Conservation (phyloP, 1,284 basidiomycete genomes). For the Leccinum ponderosum region DNA sequence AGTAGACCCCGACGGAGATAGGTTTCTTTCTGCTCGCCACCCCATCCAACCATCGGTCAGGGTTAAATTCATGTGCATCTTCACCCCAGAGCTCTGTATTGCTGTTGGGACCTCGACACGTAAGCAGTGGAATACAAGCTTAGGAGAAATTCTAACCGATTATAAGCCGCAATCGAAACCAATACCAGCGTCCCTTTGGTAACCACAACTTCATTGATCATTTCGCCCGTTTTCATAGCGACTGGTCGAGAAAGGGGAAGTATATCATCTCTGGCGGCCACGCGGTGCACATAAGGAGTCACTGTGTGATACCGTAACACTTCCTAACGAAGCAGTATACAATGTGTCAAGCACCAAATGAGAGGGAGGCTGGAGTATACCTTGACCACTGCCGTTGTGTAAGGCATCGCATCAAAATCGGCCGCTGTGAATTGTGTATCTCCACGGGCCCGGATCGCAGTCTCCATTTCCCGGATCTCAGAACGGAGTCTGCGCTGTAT, state of each 20-base stretch:
- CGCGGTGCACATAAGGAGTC: conserved; percentile 23
- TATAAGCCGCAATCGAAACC: conserved; percentile 9
- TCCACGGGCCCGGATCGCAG: conserved; percentile 39
- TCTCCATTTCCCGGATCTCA: conserved; percentile 40
- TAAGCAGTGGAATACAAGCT: not conserved
- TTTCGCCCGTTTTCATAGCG: conserved; percentile 34
- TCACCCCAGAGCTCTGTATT: not conserved
- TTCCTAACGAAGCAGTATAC: no score
- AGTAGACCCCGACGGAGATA: conserved; percentile 33
- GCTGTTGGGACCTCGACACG: not conserved
- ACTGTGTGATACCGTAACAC: no score
- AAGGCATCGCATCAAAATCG: conserved; percentile 55
- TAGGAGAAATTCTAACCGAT: conserved; percentile 19
- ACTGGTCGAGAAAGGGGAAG: conserved; percentile 45
- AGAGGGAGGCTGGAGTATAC: conserved; percentile 22
- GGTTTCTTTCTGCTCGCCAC: conserved; percentile 17
- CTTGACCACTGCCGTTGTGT: conserved; percentile 53
- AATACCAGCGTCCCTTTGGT: conserved; percentile 10
- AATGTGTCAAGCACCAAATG: no score
- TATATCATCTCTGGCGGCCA: conserved; percentile 42
- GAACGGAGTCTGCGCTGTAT: conserved; percentile 41
- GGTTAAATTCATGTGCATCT: conserved; percentile 11
- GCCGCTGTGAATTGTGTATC: conserved; percentile 40
- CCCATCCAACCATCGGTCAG: not conserved
- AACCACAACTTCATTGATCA: conserved; percentile 24